Percentiles rank a stretch among this genome's conserved stretches.
Conservation (phyloP, 2,329 filamentous ascomycete genomes). For the Phialocephala subalpina region DNA sequence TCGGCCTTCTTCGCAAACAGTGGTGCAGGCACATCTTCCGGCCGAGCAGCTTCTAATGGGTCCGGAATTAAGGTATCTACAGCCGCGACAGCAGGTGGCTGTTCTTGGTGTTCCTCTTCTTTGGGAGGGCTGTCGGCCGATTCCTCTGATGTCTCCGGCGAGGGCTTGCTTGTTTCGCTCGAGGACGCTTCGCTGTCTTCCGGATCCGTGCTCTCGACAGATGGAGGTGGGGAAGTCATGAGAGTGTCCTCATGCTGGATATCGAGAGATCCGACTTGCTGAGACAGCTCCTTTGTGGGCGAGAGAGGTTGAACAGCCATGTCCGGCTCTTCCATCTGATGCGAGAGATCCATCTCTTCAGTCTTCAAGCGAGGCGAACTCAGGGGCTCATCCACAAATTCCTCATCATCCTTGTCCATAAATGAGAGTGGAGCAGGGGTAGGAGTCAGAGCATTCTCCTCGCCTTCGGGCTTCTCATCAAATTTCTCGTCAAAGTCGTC, state of each 20-base stretch:
- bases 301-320: constrained; percentile 66
- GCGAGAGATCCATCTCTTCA: constrained; percentile 53
- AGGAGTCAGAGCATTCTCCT: constrained; percentile 57
- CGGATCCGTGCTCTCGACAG: constrained; percentile 27
- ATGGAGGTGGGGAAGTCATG: constrained; percentile 38
- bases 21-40: constrained; percentile 74
- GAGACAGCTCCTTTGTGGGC: constrained; percentile 53
- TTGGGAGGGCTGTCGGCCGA: constrained; percentile 27
- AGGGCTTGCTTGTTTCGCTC: constrained; percentile 28
- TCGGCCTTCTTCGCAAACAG: constrained; percentile 60
- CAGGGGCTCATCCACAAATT: constrained; percentile 81
- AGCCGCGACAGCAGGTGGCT: constrained; percentile 2
- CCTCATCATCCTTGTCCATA: constrained; percentile 70
- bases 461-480: constrained; percentile 59
- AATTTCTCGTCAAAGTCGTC: constrained; percentile 73
- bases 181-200: constrained; percentile 28
- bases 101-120: constrained; percentile 26
- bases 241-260: constrained; percentile 39
- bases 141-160: constrained; percentile 38
- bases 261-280: constrained; percentile 39
- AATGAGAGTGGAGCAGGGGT: constrained; percentile 50
- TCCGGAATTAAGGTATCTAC: constrained; percentile 13
- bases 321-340: constrained; percentile 61
- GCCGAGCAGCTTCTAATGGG: constrained; percentile 54
- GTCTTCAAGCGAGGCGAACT: constrained; percentile 72